phyloP scores from a whole-genome alignment of 176 grass and related monocot species.

The Ampelocalamus luodianensis region DNA sequence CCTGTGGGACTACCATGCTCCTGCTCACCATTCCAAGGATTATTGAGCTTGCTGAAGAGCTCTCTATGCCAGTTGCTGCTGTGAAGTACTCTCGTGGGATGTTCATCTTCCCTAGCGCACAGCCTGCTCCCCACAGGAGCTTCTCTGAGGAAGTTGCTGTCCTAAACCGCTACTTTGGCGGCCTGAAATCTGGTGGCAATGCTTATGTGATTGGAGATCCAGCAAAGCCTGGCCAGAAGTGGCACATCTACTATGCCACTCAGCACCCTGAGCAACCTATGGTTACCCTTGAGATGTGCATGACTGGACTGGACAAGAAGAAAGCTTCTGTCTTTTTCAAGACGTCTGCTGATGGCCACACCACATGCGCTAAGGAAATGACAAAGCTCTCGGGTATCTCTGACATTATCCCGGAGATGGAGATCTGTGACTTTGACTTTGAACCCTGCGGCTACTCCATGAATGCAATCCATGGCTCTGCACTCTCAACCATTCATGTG shows the following conservation, averaged over 20 bases:
- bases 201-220: conserved; percentile 76
- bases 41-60: conserved; percentile 73
- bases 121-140: conserved; percentile 79
- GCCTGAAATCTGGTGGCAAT: conserved; percentile 61
- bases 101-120: conserved; percentile 70
- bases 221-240: conserved; percentile 58
- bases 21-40: conserved; percentile 76
- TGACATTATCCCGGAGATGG: conserved; percentile 74
- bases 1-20: conserved; percentile 81
- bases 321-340: conserved; percentile 76
- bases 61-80: conserved; percentile 63
- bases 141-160: conserved; percentile 75
- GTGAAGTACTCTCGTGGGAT: conserved; percentile 79
- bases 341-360: conserved; percentile 53
- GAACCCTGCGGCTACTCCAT: conserved; percentile 84
- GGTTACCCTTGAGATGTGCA: conserved; percentile 87
- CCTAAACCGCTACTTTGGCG: conserved; percentile 61
- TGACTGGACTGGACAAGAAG: conserved; percentile 69
- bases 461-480: conserved; percentile 63
- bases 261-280: conserved; percentile 62
- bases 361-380: conserved; percentile 69
- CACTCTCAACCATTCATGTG: conserved; percentile 73
- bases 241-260: conserved; percentile 76
- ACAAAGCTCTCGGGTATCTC: conserved; percentile 71
- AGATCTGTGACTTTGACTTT: conserved; percentile 75